Conservation (phyloP, 1,139 yeast species). For the Debaryomyces sp. region DNA sequence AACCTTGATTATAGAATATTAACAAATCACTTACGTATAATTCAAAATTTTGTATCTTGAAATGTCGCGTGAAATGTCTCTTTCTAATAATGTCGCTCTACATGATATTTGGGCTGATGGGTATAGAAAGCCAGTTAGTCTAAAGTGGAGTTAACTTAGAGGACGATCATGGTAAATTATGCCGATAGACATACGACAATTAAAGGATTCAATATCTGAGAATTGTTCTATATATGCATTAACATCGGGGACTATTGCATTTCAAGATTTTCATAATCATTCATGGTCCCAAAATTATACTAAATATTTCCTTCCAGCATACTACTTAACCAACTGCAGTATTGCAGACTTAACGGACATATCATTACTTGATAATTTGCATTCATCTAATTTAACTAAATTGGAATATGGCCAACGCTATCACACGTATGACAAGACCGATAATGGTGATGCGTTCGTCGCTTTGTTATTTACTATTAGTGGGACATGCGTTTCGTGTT, state of each 20-base stretch:
- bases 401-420: constrained; percentile 3
- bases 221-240: constrained; percentile 46
- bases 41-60: background rate
- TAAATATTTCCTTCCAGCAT: constrained; percentile 36
- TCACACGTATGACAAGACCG: constrained; percentile 28
- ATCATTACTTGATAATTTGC: background rate
- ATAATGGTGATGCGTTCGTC: constrained; percentile 47
- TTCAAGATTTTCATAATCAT: constrained; percentile 20
- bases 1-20: background rate
- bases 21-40: background rate
- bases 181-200: background rate
- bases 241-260: constrained; percentile 31
- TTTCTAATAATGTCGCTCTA: background rate
- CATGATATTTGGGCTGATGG: background rate
- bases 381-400: background rate
- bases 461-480: constrained; percentile 45
- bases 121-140: background rate
- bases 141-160: background rate
- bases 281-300: constrained; percentile 19
- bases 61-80: background rate
- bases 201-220: constrained; percentile 11
- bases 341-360: constrained; percentile 4
- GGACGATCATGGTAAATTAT: background rate
- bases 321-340: constrained; percentile 47
- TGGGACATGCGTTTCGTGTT: constrained; percentile 49